A percentile compares a stretch with the other conserved stretches of the same genome.
phyloP scores from a whole-genome alignment of 2,329 filamentous ascomycete genomes.

The Ascosphaera acerosa region DNA sequence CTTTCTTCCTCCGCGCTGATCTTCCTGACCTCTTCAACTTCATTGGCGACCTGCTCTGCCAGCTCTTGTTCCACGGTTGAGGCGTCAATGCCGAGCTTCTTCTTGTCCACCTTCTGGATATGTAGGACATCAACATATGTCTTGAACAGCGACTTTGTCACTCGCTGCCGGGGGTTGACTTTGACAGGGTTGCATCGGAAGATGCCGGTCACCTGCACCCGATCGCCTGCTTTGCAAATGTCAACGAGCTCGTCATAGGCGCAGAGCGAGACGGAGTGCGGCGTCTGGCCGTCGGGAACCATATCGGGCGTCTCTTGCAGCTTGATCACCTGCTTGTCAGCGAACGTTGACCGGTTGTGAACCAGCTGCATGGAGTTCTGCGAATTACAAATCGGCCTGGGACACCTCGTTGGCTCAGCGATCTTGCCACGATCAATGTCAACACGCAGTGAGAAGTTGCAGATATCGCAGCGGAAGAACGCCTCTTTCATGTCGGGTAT shows the following conservation, averaged over 20 bases:
- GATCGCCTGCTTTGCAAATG: constrained; percentile 91
- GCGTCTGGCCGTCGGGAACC: constrained; percentile 85
- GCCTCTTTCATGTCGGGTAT: constrained; percentile 99
- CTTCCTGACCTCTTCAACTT: constrained; percentile 60
- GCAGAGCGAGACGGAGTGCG: constrained; percentile 87
- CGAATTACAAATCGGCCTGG: constrained; percentile 52
- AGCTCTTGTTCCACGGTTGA: constrained; percentile 71
- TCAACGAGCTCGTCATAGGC: constrained; percentile 95
- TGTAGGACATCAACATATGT: constrained; percentile 92
- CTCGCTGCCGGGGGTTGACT: constrained; percentile 76
- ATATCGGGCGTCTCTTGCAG: constrained; percentile 91
- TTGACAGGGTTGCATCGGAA: constrained; percentile 88
- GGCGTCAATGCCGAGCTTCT: constrained; percentile 70
- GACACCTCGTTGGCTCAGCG: constrained; percentile 74
- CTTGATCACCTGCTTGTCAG: constrained; percentile 97
- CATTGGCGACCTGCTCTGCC: constrained; percentile 42
- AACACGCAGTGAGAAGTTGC: constrained; percentile 72
- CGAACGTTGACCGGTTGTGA: constrained; percentile 83
- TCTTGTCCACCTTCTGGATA: constrained; percentile 89
- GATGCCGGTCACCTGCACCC: constrained; percentile 85
- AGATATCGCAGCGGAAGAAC: constrained; percentile 87
- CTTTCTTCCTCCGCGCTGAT: constrained; percentile 68
- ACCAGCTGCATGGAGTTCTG: constrained; percentile 97
- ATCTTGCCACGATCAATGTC: constrained; percentile 92
- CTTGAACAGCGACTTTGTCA: constrained; percentile 90